A percentile compares a stretch with the other conserved stretches of the same genome.
These are phyloP conservation scores for Oryza nivara DNA, from an alignment of 176 grass and related monocot genomes.

Conservation along the genomic window DNA sequence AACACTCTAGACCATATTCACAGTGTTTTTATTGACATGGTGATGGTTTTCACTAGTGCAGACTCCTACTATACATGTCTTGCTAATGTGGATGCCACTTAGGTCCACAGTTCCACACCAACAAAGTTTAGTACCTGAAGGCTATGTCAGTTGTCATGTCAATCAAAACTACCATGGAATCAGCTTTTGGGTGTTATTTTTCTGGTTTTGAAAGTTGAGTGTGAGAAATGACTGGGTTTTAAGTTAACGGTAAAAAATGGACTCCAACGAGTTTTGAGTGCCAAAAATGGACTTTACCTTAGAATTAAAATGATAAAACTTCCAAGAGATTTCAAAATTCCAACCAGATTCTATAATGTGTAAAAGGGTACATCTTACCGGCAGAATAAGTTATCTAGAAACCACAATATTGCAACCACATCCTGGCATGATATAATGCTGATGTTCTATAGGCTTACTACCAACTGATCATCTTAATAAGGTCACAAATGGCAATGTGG, in stretches of 20 bases:
- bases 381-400: constrained; percentile 1
- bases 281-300: background rate
- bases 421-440: background rate
- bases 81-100: background rate
- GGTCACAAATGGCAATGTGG: background rate
- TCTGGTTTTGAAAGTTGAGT: background rate
- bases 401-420: background rate
- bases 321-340: background rate
- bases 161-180: background rate
- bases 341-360: background rate
- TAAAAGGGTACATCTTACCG: background rate
- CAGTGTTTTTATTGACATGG: background rate
- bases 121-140: background rate
- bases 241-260: background rate
- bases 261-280: background rate
- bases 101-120: background rate
- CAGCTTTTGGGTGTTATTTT: background rate
- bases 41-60: background rate
- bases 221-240: background rate
- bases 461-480: constrained; percentile 4
- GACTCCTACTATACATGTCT: background rate
- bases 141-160: background rate
- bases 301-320: background rate
- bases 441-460: background rate
- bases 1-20: background rate